Percentiles rank a stretch among this genome's conserved stretches.
phyloP scores from a whole-genome alignment of 1,284 basidiomycete species.

The Apiotrichum domesticum region DNA sequence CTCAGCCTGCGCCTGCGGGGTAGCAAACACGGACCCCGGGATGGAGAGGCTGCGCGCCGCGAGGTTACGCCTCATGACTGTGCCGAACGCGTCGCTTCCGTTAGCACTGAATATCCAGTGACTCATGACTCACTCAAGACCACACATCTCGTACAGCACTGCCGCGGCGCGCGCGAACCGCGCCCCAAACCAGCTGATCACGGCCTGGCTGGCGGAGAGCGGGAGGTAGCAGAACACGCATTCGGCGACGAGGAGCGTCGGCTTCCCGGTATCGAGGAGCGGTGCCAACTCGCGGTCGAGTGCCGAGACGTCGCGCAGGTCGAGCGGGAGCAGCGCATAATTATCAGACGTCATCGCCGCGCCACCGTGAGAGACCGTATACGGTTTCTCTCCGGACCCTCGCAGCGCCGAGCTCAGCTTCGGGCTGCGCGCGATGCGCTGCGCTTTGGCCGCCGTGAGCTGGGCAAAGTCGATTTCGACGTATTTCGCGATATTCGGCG shows the following conservation, averaged over 20 bases:
- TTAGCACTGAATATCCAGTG: background rate
- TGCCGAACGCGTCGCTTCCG: slow-evolving; percentile 66
- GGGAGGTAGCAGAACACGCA: slow-evolving; percentile 87
- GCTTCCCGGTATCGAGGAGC: slow-evolving; percentile 59
- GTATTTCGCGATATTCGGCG: slow-evolving; percentile 49
- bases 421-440: slow-evolving; percentile 66
- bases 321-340: slow-evolving; percentile 71
- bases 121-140: slow-evolving; percentile 51
- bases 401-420: slow-evolving; percentile 50
- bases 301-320: slow-evolving; percentile 55
- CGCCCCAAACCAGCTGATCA: slow-evolving; percentile 70
- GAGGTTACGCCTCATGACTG: slow-evolving; percentile 79
- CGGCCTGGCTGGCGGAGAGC: slow-evolving; percentile 54
- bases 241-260: slow-evolving; percentile 81
- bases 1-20: slow-evolving; percentile 54
- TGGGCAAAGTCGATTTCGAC: slow-evolving; percentile 88
- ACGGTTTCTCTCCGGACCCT: slow-evolving; percentile 9
- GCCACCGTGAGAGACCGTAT: slow-evolving; percentile 55
- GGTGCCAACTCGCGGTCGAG: slow-evolving; percentile 22
- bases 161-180: slow-evolving; percentile 49
- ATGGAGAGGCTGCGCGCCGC: slow-evolving; percentile 68
- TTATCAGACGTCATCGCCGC: slow-evolving; percentile 57
- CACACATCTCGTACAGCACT: slow-evolving; percentile 86
- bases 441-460: slow-evolving; percentile 73
- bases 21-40: slow-evolving; percentile 65